Base-by-base conservation (phyloP, 2,329 filamentous ascomycete genomes). In the Ceratocystis smalleyi region DNA sequence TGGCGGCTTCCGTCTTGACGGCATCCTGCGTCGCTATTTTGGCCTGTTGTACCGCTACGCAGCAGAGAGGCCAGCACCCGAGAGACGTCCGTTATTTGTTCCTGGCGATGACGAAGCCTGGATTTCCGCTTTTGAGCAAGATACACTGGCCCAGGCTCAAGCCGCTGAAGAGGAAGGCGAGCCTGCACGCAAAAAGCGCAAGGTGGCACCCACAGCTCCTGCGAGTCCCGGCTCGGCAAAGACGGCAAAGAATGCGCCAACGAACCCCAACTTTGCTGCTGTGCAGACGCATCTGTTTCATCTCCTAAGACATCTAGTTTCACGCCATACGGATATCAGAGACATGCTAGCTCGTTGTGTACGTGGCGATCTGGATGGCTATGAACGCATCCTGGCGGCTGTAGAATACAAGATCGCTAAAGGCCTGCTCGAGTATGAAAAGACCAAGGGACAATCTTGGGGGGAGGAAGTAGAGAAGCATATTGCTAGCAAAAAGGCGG, bases 211-310 rank as follows among this genome's bases (percentile, higher is more conserved):
- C n/a, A 47, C 49, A 27, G 51, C 61, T 17, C 51, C 51, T 6
- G 32, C 59, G 40, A 62, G 64, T 15, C 64, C 64, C 3, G 40
- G 32, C 17, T 32, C 43, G 10, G 75, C 32, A 63, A 67, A 59
- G 66, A 59, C 64, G 6, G 51, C 35, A 2, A 65, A 66, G 49
- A 66, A 64, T 4, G 64, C 62, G 64, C 65, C 63, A 68, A 62
- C 43, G 69, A 73, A 68, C 63, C 66, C 69, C 61, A 97, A 94
- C 73, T 78, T 96, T 59, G 79, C 82, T 10, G 85, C 85, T 43
- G 89, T 96, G 80, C 91, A 97, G 74, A 84, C 90, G 0, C 94
- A 99, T 74, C 82, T 96, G 54, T 99, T 99, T 78, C 88, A 95
- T 73, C 81, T 99, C 30, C 81, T 97, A 24, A 83, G 92, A 17